Evolutionary conservation across 179 eudicot genomes (phyloP).

Genomic region (Spinacia oleracea): DNA sequence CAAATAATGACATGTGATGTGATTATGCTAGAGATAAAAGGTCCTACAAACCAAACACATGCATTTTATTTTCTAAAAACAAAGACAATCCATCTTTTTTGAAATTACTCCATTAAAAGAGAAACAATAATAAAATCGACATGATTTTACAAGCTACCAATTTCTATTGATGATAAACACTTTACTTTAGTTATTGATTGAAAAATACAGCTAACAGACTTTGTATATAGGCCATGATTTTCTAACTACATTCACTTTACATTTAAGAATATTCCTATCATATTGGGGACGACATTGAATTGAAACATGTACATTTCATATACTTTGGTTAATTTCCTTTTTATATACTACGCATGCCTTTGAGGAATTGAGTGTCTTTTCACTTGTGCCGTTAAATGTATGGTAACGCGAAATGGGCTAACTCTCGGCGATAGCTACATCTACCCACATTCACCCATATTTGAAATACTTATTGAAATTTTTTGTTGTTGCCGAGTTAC

Average conservation of each 20-base stretch:
- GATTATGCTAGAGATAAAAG: background rate
- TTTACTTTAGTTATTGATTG: background rate
- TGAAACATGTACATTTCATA: background rate
- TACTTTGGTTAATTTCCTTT: background rate
- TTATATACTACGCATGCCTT: background rate
- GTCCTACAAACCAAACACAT: background rate
- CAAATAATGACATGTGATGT: background rate
- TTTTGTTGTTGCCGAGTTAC: too few species aligned
- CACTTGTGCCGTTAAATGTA: background rate
- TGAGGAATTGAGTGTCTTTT: background rate
- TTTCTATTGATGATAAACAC: background rate
- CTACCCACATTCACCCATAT: too few species aligned
- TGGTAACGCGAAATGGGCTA: background rate
- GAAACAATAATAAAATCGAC: background rate
- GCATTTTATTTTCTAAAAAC: background rate
- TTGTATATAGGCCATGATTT: background rate
- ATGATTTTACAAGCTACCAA: background rate
- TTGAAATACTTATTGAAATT: background rate
- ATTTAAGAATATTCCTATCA: background rate
- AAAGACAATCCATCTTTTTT: background rate
- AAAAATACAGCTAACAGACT: background rate
- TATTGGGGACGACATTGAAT: background rate
- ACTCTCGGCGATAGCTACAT: background rate
- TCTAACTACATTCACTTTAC: background rate
- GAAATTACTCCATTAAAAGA: background rate